Conservation (phyloP, 2,329 filamentous ascomycete genomes). For the Dactylellina drechsleri region DNA sequence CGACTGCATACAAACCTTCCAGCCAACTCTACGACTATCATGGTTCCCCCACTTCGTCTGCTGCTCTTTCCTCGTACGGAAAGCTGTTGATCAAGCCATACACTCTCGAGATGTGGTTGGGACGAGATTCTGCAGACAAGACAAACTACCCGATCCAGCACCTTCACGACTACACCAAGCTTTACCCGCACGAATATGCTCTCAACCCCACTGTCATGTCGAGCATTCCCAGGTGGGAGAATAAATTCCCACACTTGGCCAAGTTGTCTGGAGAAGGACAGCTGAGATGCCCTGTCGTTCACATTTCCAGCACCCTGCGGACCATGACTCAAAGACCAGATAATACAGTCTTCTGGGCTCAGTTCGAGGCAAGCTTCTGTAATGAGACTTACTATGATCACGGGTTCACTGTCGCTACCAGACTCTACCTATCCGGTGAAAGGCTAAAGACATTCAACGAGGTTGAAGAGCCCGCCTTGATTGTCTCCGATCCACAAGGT, state of each 20-base stretch:
- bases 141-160: slow-evolving; percentile 50
- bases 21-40: slow-evolving; percentile 52
- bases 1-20: slow-evolving; percentile 39
- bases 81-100: slow-evolving; percentile 52
- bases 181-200: slow-evolving; percentile 55
- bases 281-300: slow-evolving; percentile 56
- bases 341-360: slow-evolving; percentile 54
- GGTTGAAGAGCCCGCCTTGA: slow-evolving; percentile 45
- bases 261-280: slow-evolving; percentile 55
- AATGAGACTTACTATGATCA: slow-evolving; percentile 52
- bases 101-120: slow-evolving; percentile 58
- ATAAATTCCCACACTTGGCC: slow-evolving; percentile 57
- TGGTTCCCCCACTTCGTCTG: slow-evolving; percentile 37
- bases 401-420: slow-evolving; percentile 53
- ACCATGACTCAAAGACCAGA: slow-evolving; percentile 55
- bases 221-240: slow-evolving; percentile 57
- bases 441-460: slow-evolving; percentile 44
- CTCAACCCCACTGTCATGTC: slow-evolving; percentile 52
- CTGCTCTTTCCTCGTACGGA: slow-evolving; percentile 25
- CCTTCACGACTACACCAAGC: slow-evolving; percentile 58
- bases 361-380: slow-evolving; percentile 50
- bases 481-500: slow-evolving; percentile 52
- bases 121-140: slow-evolving; percentile 49
- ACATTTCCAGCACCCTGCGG: slow-evolving; percentile 57
- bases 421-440: slow-evolving; percentile 49